A percentile compares a stretch with the other conserved stretches of the same genome.
Evolutionary conservation across 106 monocot genomes (phyloP).

Genomic region (Dendrobium officinale): DNA sequence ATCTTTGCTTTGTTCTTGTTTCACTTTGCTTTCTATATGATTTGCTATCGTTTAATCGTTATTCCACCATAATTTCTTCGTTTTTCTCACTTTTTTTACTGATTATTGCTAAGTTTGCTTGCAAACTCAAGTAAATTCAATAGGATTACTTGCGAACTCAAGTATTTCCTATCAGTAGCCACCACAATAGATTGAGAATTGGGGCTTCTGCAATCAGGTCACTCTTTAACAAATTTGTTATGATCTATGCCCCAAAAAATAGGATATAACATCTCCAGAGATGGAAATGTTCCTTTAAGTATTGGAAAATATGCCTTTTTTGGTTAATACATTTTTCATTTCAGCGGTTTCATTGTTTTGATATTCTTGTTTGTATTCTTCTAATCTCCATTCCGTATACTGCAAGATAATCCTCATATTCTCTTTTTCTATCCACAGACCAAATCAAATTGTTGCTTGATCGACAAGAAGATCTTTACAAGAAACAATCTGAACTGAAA

Average conservation of each 20-base stretch:
- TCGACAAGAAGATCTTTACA: slow-evolving; percentile 62
- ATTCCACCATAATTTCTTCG: no score
- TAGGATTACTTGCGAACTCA: no score
- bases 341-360: neutral
- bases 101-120: no score
- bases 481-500: slow-evolving; percentile 67
- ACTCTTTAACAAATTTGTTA: neutral
- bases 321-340: neutral
- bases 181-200: neutral
- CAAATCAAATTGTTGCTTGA: slow-evolving; percentile 78
- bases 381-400: neutral
- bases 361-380: neutral
- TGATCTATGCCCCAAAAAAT: neutral
- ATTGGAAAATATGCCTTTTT: neutral
- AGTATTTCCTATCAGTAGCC: neutral
- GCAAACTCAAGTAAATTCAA: no score
- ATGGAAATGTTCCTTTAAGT: neutral
- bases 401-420: neutral
- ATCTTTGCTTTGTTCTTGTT: no score
- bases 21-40: no score
- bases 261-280: neutral
- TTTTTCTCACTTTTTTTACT: no score
- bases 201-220: neutral
- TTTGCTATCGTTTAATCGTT: no score
- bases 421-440: slow-evolving; percentile 30